Evolutionary conservation across 2,329 filamentous ascomycete species (phyloP), one percentile per base, ranked within the genome.

Genomic region (Apiospora kogelbergensis): DNA sequence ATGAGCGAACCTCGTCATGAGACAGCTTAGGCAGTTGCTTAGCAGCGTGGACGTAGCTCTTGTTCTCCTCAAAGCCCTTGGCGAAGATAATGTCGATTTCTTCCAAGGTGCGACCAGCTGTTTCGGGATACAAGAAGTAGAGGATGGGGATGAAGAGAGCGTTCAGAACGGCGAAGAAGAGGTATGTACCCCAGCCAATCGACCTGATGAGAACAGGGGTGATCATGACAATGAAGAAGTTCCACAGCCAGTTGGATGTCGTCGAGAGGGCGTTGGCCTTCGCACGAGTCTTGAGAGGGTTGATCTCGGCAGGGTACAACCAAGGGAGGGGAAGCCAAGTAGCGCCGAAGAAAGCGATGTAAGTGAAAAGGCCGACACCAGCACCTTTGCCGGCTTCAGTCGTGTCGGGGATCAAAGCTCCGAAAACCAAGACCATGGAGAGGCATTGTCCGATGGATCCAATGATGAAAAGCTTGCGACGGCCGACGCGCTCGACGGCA

Each of bases 281-380:
- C 4, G 79, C 80, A 15, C 83, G 76, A 20, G 81, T 85, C 75
- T 83, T 81, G 66, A 85, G 79, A 0, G 84, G 83, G 75, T 87
- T 87, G 70, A 88, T 81, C 72, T 88, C 84, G 53, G 86, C 86
- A 1, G 86, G 83, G 71, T 85, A 86, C 73, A 88, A 73, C 88
- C 88, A 91, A 0, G 89, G 89, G 30, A 90, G 83, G 20, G 89
- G 88, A 7, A 91, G 77, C 85, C 88, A 90, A 0, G 88, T 89
- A 0, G 89, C 89, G 42, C 89, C 90, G 71, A 91, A 92, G 68
- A 89, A 89, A 5, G 89, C 88, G 74, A 92, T 92, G 79, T 91
- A 92, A 2, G 89, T 85, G 80, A 92, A 92, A 15, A 92, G 80
- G 68, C 89, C 90, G 2, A 91, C 89, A 1, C 89, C 89, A 0